A percentile compares a stretch with the other conserved stretches of the same genome.
Evolutionary conservation across 2,329 filamentous ascomycete species (phyloP).

Genomic region (Phialemonium atrogriseum): DNA sequence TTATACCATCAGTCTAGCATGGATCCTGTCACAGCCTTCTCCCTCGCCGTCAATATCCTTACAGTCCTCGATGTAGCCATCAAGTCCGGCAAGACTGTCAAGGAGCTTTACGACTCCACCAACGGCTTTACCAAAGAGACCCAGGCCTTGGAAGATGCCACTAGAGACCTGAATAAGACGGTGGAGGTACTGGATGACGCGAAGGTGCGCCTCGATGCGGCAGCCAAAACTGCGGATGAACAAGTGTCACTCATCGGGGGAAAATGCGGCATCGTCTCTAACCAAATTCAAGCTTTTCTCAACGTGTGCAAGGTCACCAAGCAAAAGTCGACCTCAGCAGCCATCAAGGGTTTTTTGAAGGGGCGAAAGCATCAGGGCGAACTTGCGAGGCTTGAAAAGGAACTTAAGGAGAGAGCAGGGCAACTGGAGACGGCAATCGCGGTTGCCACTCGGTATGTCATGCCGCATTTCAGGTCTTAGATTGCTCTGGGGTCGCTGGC

Average conservation of each 20-base stretch:
- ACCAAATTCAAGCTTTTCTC: too few relatives aligned
- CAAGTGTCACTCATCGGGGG: too few relatives aligned
- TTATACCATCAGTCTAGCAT: too few relatives aligned
- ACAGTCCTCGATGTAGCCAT: constrained; percentile 1
- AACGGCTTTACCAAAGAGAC: constrained; percentile 2
- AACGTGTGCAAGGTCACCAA: too few relatives aligned
- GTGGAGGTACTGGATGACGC: neutral
- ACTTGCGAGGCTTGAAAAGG: constrained; percentile 1
- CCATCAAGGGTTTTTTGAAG: neutral
- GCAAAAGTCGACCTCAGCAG: neutral
- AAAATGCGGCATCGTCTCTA: too few relatives aligned
- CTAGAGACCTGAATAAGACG: neutral
- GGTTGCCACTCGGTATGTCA: too few relatives aligned
- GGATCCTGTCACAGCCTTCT: constrained; percentile 4
- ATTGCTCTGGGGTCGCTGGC: too few relatives aligned
- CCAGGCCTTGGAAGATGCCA: neutral
- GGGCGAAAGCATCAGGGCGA: neutral
- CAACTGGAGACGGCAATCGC: too few relatives aligned
- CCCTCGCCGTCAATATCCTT: constrained; percentile 2
- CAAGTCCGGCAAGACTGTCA: constrained; percentile 1
- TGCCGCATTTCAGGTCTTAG: too few relatives aligned
- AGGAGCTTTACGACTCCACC: constrained; percentile 5
- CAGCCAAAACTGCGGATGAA: neutral
- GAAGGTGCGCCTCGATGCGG: neutral
- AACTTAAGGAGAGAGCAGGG: too few relatives aligned